Base-by-base conservation (phyloP, 148 eudicot species). In the Polygonum maritimum region DNA sequence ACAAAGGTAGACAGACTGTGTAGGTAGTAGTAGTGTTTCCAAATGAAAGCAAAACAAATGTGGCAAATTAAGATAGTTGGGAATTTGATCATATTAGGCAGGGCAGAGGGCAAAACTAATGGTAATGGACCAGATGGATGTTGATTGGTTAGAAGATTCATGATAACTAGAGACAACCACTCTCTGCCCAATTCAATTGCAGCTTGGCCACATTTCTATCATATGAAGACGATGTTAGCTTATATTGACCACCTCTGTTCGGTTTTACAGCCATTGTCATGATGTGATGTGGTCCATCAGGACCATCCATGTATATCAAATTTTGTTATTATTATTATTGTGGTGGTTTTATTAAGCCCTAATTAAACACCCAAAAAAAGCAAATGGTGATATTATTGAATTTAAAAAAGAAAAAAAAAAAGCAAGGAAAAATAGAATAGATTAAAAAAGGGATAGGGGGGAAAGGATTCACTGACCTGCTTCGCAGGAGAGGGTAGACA, bases 401-500 rank as follows among this genome's bases (percentile, higher is more conserved):
- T 35, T 33, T 7, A 11, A 31, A 26, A 33, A 31, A 4, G 7
- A 19, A n/a, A 57, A 22, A 57, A 21, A 5, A 12, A 12, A 60
- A 12, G 52, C 0, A 48, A 48, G 16, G 52, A 3, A 22, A 22
- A 60, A 3, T 8, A 58, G 8, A 58, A 26, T 21, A 26, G 11
- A 31, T 3, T 31, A 10, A 15, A 16, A 36, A 14, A 10, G 21
- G 1, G 45, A 10, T 9, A 12, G 36, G 71, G 44, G 21, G 16
- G 45, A 1, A 26, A 1, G 31, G 31, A 26, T 26, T 26, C 33
- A 10, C 40, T 67, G 26, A 92, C 97, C 87, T 93, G 88, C 81
- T 80, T 69, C 90, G 87, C 54, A 85, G 87, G 12, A 93, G 88
- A 80, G 98, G 98, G 76, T 93, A 93, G 83, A 91, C 85, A 3